phyloP scores from a whole-genome alignment of 164 flowering plant species.

The Platanus orientalis region DNA sequence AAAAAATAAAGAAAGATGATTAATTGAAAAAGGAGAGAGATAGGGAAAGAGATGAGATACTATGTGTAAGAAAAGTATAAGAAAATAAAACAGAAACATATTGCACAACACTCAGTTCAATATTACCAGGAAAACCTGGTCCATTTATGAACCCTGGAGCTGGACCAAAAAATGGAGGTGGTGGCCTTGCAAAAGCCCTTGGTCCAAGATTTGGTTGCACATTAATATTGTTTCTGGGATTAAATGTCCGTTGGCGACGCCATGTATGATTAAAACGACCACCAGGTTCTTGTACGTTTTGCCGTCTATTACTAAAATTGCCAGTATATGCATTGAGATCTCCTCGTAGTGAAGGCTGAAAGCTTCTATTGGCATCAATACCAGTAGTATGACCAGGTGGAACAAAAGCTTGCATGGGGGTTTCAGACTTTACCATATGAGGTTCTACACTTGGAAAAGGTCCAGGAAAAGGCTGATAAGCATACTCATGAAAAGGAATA shows the following conservation, averaged over 20 bases:
- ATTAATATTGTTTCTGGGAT: constrained; percentile 39
- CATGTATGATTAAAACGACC: constrained; percentile 45
- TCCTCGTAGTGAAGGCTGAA: constrained; percentile 47
- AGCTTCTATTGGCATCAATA: constrained; percentile 33
- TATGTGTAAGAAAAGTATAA: neutral
- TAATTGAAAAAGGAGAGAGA: too few species aligned
- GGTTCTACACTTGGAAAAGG: constrained; percentile 45
- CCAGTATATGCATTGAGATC: constrained; percentile 44
- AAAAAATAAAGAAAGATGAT: too few species aligned
- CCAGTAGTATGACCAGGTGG: constrained; percentile 42
- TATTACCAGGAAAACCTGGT: constrained; percentile 63
- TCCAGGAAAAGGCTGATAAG: constrained; percentile 46
- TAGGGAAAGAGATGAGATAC: neutral
- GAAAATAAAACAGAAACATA: neutral
- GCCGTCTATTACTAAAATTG: constrained; percentile 44
- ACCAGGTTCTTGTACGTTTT: constrained; percentile 48
- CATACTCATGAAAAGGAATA: constrained; percentile 51
- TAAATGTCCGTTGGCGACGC: constrained; percentile 52
- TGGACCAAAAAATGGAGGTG: constrained; percentile 48
- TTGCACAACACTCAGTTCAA: neutral
- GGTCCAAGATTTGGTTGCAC: constrained; percentile 57
- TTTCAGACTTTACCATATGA: constrained; percentile 41
- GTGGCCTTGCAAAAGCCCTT: constrained; percentile 51
- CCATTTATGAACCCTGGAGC: constrained; percentile 63
- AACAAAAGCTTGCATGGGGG: constrained; percentile 42